These are phyloP conservation scores for Parsonsia alboflavescens DNA, from an alignment of 257 asterid species.

Conservation along the genomic window DNA sequence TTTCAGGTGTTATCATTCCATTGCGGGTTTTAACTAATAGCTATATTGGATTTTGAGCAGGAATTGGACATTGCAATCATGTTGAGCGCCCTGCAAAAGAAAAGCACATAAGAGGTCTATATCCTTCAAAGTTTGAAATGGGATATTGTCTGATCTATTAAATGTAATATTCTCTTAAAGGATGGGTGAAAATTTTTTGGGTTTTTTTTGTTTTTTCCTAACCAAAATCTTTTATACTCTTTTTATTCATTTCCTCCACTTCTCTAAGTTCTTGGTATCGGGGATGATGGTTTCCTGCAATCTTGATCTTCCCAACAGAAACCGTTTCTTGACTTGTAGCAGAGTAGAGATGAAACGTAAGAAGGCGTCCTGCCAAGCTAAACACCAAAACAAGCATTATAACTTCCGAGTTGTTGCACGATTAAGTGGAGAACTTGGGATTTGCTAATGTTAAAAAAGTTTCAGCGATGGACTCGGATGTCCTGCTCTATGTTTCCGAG, in stretches of 20 bases:
- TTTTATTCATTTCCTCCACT: constrained; percentile 19
- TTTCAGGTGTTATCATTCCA: constrained; percentile 6
- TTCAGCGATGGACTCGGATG: too few species aligned
- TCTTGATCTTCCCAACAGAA: constrained; percentile 1
- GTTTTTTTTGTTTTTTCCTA: too few species aligned
- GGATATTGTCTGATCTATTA: neutral
- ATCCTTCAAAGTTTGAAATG: neutral
- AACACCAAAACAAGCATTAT: constrained; percentile 12
- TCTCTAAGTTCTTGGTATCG: constrained; percentile 9
- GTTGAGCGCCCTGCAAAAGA: constrained; percentile 96
- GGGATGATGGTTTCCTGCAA: neutral
- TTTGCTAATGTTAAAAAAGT: too few species aligned
- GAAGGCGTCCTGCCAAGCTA: constrained; percentile 19
- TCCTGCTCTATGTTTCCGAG: too few species aligned
- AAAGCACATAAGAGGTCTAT: constrained; percentile 78
- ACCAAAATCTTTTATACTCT: too few species aligned
- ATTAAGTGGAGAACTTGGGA: too few species aligned
- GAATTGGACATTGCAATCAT: constrained; percentile 96
- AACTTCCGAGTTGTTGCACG: too few species aligned
- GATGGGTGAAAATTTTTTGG: too few species aligned
- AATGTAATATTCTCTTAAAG: neutral
- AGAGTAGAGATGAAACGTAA: constrained; percentile 19
- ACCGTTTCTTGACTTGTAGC: neutral
- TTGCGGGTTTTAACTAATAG: constrained; percentile 10
- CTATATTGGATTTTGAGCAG: constrained; percentile 29